These are phyloP conservation scores for Corynascus novoguineensis DNA, from an alignment of 495 filamentous ascomycete species.

Conservation along the genomic window DNA sequence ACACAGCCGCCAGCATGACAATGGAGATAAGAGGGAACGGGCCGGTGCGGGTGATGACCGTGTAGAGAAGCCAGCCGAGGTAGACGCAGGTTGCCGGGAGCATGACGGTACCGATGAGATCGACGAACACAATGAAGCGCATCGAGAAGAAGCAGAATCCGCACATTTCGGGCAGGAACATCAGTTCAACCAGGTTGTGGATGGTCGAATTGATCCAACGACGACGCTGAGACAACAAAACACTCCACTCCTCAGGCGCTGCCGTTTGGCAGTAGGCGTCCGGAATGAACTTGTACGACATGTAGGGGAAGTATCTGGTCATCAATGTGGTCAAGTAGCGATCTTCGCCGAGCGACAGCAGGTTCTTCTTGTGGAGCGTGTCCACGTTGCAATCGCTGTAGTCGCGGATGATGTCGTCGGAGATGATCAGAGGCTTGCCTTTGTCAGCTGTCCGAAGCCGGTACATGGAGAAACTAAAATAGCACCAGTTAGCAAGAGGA, in stretches of 20 bases:
- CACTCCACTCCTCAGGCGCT: constrained; percentile 87
- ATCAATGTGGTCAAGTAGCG: constrained; percentile 95
- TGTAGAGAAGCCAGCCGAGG: constrained; percentile 83
- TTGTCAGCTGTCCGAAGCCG: constrained; percentile 87
- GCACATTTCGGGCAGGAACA: constrained; percentile 83
- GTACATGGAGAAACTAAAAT: constrained; percentile 92
- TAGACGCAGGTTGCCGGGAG: constrained; percentile 89
- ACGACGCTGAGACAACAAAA: constrained; percentile 88
- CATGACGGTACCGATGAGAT: constrained; percentile 89
- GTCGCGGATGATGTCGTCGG: constrained; percentile 76
- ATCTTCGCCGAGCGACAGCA: constrained; percentile 92
- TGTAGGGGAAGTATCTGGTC: constrained; percentile 92
- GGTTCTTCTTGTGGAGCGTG: constrained; percentile 97
- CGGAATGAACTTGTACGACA: constrained; percentile 94
- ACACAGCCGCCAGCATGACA: constrained; percentile 81
- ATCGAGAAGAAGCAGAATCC: constrained; percentile 99
- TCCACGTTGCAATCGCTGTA: constrained; percentile 86
- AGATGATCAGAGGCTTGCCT: constrained; percentile 87
- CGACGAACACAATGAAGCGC: constrained; percentile 94
- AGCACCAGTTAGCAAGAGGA: constrained; percentile 33
- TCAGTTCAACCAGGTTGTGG: constrained; percentile 88
- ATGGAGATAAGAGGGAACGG: constrained; percentile 84
- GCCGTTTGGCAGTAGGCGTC: constrained; percentile 90
- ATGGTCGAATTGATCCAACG: constrained; percentile 99
- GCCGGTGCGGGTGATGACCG: constrained; percentile 61